Evolutionary conservation across 139 green algal species (phyloP).

Genomic region (Asterochloris sp.): DNA sequence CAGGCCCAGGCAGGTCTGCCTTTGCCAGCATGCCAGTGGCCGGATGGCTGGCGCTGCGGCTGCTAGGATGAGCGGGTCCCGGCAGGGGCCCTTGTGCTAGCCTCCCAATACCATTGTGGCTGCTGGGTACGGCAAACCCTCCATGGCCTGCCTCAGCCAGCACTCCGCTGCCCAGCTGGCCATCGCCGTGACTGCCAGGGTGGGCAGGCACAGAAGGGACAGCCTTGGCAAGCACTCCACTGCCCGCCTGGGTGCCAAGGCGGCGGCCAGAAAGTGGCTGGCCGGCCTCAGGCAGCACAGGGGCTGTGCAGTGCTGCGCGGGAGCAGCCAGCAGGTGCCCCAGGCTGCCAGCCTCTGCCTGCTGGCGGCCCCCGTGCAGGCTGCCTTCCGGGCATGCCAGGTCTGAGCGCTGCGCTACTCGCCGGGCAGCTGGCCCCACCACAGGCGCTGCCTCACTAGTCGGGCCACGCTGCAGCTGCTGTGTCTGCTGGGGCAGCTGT

Average conservation of each 20-base stretch:
- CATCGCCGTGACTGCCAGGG: background rate
- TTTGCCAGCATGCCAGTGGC: too few species aligned
- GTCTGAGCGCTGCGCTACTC: too few species aligned
- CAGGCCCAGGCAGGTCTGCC: too few species aligned
- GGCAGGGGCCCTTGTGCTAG: background rate
- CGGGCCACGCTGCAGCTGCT: background rate
- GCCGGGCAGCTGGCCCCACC: too few species aligned
- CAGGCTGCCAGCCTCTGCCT: too few species aligned
- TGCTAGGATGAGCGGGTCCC: background rate
- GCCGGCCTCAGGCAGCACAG: background rate
- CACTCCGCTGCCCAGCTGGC: background rate
- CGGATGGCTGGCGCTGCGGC: too few species aligned
- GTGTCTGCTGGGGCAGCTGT: constrained; percentile 14
- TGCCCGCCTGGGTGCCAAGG: background rate
- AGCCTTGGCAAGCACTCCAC: background rate
- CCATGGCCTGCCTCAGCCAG: too few species aligned
- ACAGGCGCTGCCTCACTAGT: background rate
- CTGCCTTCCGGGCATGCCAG: too few species aligned
- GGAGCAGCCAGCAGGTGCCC: too few species aligned
- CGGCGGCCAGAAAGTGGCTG: background rate
- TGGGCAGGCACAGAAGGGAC: background rate
- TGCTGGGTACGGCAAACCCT: background rate
- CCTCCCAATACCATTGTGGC: background rate
- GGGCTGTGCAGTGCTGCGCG: too few species aligned
- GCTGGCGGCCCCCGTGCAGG: too few species aligned